Conservation (phyloP, 2,329 filamentous ascomycete genomes). For the Alternaria triticina region DNA sequence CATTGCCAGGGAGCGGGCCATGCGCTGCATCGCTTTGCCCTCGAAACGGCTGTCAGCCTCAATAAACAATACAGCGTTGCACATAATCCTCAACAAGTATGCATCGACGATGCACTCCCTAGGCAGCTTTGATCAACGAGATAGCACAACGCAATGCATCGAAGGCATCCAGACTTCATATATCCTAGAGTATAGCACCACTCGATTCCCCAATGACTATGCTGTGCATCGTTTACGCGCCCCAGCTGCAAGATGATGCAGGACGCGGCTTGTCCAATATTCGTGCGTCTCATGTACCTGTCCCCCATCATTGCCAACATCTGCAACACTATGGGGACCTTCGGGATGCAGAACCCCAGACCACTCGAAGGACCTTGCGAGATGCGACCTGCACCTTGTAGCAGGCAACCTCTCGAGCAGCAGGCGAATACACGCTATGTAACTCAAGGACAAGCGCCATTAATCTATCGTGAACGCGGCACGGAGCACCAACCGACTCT, state of each 20-base stretch:
- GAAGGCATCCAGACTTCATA: not conserved
- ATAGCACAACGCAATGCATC: slow-evolving; percentile 1
- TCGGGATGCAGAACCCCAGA: slow-evolving; percentile 22
- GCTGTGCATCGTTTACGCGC: slow-evolving; percentile 5
- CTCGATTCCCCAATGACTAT: slow-evolving; percentile 9
- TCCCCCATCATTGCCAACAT: slow-evolving; percentile 22
- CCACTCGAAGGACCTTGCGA: slow-evolving; percentile 8
- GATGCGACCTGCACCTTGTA: slow-evolving; percentile 13
- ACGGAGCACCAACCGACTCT: slow-evolving; percentile 13
- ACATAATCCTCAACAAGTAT: not conserved
- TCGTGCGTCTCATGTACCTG: slow-evolving; percentile 9
- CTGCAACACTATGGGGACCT: slow-evolving; percentile 30
- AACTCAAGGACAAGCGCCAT: slow-evolving; percentile 16
- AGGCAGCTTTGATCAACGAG: not conserved
- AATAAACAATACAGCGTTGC: not conserved
- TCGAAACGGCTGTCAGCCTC: slow-evolving; percentile 10
- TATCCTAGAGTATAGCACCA: not conserved
- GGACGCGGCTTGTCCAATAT: slow-evolving; percentile 17
- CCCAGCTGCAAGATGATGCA: slow-evolving; percentile 33
- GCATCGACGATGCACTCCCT: not conserved
- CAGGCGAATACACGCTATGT: slow-evolving; percentile 24
- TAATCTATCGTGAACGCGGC: slow-evolving; percentile 34
- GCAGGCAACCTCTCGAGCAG: slow-evolving; percentile 18
- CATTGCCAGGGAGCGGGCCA: slow-evolving; percentile 24
- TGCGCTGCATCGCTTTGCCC: slow-evolving; percentile 12